Evolutionary conservation across 805 yeast species (phyloP), one percentile per base, ranked within the genome.

Genomic region (Candida maris): DNA sequence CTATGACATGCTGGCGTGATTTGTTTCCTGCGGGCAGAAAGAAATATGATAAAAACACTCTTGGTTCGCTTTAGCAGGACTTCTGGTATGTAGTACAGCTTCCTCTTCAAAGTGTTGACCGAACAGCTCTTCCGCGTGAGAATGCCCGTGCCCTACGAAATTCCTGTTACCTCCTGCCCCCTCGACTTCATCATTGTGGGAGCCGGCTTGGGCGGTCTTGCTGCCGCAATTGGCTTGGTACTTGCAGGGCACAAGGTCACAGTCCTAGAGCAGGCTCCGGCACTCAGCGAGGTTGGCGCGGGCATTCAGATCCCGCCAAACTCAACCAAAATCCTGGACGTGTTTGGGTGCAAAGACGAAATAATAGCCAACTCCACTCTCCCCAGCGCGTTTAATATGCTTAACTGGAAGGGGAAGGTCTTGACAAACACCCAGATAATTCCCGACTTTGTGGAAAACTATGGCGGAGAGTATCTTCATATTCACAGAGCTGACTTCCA

Each of bases 401-500:
- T 26, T 35, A 41, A 44, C 32, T 37, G 40, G 39, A 41, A 41
- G 23, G 48, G 48, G 5, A 24, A 39, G 14, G 31, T 18, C 5
- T 32, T 44, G 6, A 31, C 38, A 20, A 36, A 35, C 27, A 32
- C 42, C 9, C 32, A 30, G 10, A 34, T 44, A 13, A 35, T 38
- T 18, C 48, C 48, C 2, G 32, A 44, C 19, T 41, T 42, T 16
- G 39, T 34, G 13, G 19, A 34, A 15, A 39, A 37, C 19, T 44
- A 44, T 15, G 43, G 43, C 10, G 34, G 36, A 17, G 40, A 38
- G 16, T 41, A 42, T 15, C 17, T 44, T 30, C 48, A 44, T 28
- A 44, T 44, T 19, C 48, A 44, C 27, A 23, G 48, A n/a, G 48
- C 42, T 3, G 48, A 44, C 27, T 36, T 41, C 19, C 45, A 44